A percentile compares a stretch with the other conserved stretches of the same genome.
phyloP scores from a whole-genome alignment of 2,329 filamentous ascomycete species.

The Pestalotiopsis sp. region DNA sequence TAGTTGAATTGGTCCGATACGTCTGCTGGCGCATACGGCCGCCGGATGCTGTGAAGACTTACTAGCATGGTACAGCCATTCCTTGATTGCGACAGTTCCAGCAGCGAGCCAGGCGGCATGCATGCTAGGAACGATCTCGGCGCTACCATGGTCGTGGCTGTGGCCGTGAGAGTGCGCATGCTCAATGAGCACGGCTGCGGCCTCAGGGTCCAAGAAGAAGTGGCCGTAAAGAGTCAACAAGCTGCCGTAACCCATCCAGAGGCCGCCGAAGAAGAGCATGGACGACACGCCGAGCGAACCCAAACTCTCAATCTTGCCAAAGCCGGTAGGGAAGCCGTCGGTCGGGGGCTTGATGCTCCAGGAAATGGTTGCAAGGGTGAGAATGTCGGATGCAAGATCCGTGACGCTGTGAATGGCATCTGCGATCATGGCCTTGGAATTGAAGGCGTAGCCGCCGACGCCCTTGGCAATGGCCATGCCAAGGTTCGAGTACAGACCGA shows the following conservation, averaged over 20 bases:
- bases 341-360: constrained; percentile 89
- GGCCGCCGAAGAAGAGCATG: constrained; percentile 83
- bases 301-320: constrained; percentile 96
- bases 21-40: background rate
- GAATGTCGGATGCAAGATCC: constrained; percentile 91
- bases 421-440: constrained; percentile 89
- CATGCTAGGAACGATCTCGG: constrained; percentile 73
- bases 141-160: constrained; percentile 68
- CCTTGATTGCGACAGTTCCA: constrained; percentile 89
- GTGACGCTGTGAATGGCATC: constrained; percentile 96
- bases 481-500: constrained; percentile 87
- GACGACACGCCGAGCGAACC: constrained; percentile 92
- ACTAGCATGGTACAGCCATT: constrained; percentile 97
- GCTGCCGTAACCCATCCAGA: constrained; percentile 89
- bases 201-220: constrained; percentile 67
- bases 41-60: constrained; percentile 44
- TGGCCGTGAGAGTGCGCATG: constrained; percentile 65
- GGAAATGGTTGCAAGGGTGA: constrained; percentile 92
- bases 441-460: constrained; percentile 88
- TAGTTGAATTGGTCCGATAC: constrained; percentile 21
- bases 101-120: constrained; percentile 94
- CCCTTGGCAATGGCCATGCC: constrained; percentile 95
- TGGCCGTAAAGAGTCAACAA: constrained; percentile 71
- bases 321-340: constrained; percentile 83
- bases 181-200: constrained; percentile 54